Evolutionary conservation across 192 early-diverging fungal species (phyloP).

Genomic region (Backusella mclennaniae): DNA sequence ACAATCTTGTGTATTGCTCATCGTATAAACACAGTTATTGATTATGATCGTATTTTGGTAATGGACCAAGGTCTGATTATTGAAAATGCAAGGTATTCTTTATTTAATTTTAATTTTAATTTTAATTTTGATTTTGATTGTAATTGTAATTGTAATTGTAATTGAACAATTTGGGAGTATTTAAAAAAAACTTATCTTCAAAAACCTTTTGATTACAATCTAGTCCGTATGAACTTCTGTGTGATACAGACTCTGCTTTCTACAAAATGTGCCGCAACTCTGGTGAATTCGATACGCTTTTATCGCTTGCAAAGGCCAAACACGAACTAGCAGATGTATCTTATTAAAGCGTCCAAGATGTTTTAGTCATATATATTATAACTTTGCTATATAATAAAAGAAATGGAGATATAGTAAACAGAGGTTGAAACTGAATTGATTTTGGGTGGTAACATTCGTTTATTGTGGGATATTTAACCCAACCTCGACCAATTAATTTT

Average conservation of each 20-base stretch:
- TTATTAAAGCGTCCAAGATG: neutral
- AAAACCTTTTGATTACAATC: neutral
- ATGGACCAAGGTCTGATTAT: constrained; percentile 73
- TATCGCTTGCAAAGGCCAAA: constrained; percentile 48
- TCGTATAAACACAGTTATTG: constrained; percentile 51
- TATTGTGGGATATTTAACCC: neutral
- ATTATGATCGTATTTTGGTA: constrained; percentile 75
- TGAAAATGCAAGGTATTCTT: constrained; percentile 67
- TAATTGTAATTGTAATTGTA: neutral
- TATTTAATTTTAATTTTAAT: neutral
- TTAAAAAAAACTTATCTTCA: neutral
- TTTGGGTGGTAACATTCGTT: neutral
- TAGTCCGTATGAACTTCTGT: constrained; percentile 59
- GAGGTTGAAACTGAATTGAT: neutral
- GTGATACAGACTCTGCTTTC: constrained; percentile 65
- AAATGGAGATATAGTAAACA: neutral
- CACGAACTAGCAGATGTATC: constrained; percentile 10
- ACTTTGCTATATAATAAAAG: neutral
- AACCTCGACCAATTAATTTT: neutral
- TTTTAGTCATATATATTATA: neutral
- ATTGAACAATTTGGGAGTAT: neutral
- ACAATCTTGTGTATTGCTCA: constrained; percentile 65
- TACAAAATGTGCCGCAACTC: constrained; percentile 75
- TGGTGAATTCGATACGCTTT: constrained; percentile 74
- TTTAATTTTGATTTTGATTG: no score